Evolutionary conservation across 352 stramenopile genomes (phyloP).

Genomic region (Pythium phragmiticola): DNA sequence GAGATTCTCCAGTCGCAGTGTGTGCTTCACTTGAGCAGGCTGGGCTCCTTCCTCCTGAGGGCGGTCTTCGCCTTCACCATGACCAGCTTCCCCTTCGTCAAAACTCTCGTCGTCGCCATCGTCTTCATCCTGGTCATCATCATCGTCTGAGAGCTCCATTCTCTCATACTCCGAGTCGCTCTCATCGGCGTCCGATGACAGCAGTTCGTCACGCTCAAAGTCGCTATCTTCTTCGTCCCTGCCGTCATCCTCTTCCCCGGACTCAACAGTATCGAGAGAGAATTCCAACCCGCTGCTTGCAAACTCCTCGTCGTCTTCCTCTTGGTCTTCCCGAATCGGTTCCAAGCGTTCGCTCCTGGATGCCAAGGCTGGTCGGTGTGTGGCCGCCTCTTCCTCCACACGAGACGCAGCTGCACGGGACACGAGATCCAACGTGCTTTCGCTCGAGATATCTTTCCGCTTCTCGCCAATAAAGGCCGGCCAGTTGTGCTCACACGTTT

Average conservation of each 20-base stretch:
- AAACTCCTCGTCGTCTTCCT: constrained; percentile 7
- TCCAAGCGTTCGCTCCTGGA: not conserved
- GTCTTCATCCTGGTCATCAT: constrained; percentile 37
- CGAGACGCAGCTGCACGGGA: constrained; percentile 21
- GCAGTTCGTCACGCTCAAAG: constrained; percentile 80
- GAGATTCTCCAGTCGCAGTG: constrained; percentile 62
- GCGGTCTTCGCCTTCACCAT: constrained; percentile 3
- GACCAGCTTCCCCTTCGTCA: constrained; percentile 3
- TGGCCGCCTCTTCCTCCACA: constrained; percentile 24
- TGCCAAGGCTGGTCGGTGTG: not conserved
- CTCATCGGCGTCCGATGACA: constrained; percentile 71
- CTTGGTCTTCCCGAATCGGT: constrained; percentile 19
- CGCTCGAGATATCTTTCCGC: constrained; percentile 13
- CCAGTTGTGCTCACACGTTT: constrained; percentile 85
- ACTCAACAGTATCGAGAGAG: constrained; percentile 24
- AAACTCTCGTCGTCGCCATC: constrained; percentile 25
- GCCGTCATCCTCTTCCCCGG: constrained; percentile 29
- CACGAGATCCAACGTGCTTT: constrained; percentile 25
- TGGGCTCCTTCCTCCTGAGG: constrained; percentile 8
- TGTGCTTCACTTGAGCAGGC: constrained; percentile 23
- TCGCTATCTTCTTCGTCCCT: constrained; percentile 77
- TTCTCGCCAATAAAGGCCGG: constrained; percentile 67
- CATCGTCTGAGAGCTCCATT: constrained; percentile 68
- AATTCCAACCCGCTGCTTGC: constrained; percentile 9
- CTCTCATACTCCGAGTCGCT: constrained; percentile 79